Percentiles rank a stretch among this genome's conserved stretches.
phyloP scores from a whole-genome alignment of 2,329 filamentous ascomycete species.

The Ophiostoma ips region DNA sequence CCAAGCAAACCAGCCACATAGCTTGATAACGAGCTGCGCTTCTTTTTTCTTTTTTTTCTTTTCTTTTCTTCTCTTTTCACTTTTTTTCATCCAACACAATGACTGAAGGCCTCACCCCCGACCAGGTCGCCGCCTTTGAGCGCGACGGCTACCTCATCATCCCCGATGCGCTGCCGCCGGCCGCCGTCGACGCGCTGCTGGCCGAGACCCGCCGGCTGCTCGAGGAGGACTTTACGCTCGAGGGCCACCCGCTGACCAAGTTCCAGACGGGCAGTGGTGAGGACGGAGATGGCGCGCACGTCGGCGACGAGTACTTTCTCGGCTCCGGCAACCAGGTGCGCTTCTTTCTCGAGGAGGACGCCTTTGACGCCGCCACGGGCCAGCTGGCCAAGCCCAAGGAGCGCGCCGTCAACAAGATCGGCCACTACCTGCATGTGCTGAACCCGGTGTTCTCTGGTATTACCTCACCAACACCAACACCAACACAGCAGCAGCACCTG shows the following conservation, averaged over 20 bases:
- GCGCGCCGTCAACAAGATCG: slow-evolving; percentile 79
- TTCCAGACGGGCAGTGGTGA: slow-evolving; percentile 77
- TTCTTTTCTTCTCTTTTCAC: neutral
- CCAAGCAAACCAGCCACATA: neutral
- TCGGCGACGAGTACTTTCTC: slow-evolving; percentile 92
- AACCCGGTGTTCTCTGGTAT: slow-evolving; percentile 51
- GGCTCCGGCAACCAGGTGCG: slow-evolving; percentile 79
- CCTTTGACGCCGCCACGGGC: slow-evolving; percentile 50
- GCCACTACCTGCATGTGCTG: slow-evolving; percentile 59
- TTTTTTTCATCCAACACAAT: neutral
- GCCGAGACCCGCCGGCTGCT: slow-evolving; percentile 63
- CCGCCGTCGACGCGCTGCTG: slow-evolving; percentile 55
- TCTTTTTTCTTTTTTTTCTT: neutral
- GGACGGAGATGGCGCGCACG: slow-evolving; percentile 48
- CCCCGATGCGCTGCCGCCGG: slow-evolving; percentile 54
- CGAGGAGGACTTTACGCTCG: slow-evolving; percentile 53
- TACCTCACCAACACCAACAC: too few relatives aligned
- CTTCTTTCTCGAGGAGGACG: slow-evolving; percentile 96
- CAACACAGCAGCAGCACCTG: too few relatives aligned
- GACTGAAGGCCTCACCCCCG: slow-evolving; percentile 47
- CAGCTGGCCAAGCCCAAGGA: slow-evolving; percentile 64
- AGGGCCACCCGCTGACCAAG: slow-evolving; percentile 78
- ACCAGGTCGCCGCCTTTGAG: slow-evolving; percentile 60
- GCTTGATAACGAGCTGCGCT: neutral
- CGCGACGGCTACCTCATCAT: slow-evolving; percentile 84